These are phyloP conservation scores for Candida albicans DNA, from an alignment of 1,139 yeast species.

Conservation along the genomic window DNA sequence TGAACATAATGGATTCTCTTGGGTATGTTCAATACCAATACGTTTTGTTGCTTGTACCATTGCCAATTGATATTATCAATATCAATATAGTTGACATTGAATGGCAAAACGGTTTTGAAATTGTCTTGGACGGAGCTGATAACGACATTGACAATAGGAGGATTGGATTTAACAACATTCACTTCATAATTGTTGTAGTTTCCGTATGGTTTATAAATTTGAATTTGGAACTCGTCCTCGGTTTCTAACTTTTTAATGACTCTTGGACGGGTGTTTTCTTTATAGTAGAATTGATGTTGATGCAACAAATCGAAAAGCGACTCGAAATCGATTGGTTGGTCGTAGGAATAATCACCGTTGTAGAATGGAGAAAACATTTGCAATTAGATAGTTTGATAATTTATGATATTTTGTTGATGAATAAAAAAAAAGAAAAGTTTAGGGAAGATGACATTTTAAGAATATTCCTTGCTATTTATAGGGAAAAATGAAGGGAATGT, in stretches of 20 bases:
- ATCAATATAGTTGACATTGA: constrained; percentile 35
- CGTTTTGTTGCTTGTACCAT: constrained; percentile 30
- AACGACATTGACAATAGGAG: constrained; percentile 27
- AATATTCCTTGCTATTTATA: background rate
- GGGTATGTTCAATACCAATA: constrained; percentile 43
- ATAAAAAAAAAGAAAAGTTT: background rate
- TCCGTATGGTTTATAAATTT: constrained; percentile 38
- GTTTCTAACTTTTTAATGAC: constrained; percentile 39
- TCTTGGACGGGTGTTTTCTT: constrained; percentile 27
- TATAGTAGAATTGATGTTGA: constrained; percentile 12
- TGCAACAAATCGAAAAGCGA: constrained; percentile 14
- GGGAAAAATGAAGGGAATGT: background rate
- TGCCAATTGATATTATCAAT: constrained; percentile 39
- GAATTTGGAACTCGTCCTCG: constrained; percentile 39
- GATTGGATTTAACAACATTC: constrained; percentile 27
- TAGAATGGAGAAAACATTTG: constrained; percentile 9
- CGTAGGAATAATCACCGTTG: background rate
- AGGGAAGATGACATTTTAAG: background rate
- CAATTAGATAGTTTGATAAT: background rate
- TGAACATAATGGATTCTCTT: constrained; percentile 24
- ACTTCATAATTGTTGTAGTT: constrained; percentile 42
- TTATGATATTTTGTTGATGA: no score
- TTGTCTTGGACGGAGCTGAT: constrained; percentile 33
- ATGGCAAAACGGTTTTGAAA: constrained; percentile 35
- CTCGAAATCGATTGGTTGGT: constrained; percentile 8